Evolutionary conservation across 2,329 filamentous ascomycete species (phyloP).

Genomic region (Lasiodiplodia hormozganensis): DNA sequence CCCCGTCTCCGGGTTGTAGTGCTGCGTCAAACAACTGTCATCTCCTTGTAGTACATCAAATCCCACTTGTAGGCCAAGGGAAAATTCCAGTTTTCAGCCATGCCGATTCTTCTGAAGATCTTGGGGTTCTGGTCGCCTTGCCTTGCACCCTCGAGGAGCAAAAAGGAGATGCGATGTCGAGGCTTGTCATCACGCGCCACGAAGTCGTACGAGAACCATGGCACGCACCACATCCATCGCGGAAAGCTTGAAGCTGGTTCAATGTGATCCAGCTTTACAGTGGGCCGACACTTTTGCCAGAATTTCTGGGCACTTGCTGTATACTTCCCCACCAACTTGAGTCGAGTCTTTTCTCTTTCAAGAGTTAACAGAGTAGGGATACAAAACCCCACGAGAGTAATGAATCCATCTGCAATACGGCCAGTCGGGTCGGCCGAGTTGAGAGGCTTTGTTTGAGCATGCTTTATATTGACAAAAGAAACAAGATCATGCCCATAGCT

Average conservation of each 20-base stretch:
- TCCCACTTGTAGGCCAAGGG: conserved; percentile 16
- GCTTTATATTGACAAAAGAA: not conserved
- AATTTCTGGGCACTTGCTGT: not conserved
- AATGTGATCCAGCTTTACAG: not conserved
- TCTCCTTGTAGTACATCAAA: conserved; percentile 1
- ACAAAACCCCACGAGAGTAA: conserved; percentile 4
- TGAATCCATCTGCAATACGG: not conserved
- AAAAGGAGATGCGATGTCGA: not conserved
- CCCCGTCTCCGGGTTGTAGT: not conserved
- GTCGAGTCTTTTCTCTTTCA: not conserved
- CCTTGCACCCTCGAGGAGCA: not conserved
- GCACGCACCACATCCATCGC: not conserved
- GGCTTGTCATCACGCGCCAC: not conserved
- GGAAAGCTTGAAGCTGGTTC: not conserved
- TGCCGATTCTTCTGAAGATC: conserved; percentile 1
- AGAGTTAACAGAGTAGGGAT: not conserved
- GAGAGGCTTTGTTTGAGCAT: not conserved
- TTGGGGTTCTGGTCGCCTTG: not conserved
- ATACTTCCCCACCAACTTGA: not conserved
- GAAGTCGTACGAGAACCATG: conserved; percentile 21
- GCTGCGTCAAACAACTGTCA: not conserved
- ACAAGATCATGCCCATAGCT: conserved; percentile 11
- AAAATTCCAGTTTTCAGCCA: conserved; percentile 11
- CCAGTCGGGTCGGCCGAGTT: not conserved
- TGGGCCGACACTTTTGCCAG: not conserved